These are phyloP conservation scores for Chrysosporium keratinophilum DNA, from an alignment of 2,329 filamentous ascomycete genomes.

Conservation along the genomic window DNA sequence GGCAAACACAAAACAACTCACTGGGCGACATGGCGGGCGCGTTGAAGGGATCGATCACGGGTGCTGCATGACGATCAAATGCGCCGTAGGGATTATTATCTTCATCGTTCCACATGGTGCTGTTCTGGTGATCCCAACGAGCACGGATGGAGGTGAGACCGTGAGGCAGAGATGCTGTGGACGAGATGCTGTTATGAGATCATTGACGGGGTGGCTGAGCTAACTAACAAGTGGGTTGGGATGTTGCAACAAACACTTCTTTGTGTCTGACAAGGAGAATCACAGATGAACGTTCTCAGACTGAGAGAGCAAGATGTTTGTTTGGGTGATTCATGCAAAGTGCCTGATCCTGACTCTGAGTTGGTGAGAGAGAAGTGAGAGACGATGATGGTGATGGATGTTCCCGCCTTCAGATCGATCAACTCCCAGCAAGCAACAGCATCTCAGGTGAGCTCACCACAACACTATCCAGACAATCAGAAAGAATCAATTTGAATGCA, in stretches of 20 bases:
- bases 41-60: slow-evolving; percentile 58
- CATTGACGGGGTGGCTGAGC: slow-evolving; percentile 1
- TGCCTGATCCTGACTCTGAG: background rate
- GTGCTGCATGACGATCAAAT: slow-evolving; percentile 77
- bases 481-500: no score
- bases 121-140: background rate
- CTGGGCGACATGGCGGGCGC: slow-evolving; percentile 40
- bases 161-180: no score
- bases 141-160: background rate
- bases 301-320: background rate
- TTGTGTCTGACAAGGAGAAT: background rate
- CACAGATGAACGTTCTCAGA: background rate
- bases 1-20: slow-evolving; percentile 25
- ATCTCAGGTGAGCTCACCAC: background rate
- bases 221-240: background rate
- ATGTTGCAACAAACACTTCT: background rate
- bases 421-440: background rate
- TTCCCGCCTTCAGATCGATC: background rate
- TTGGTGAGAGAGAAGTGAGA: background rate
- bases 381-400: background rate
- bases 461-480: background rate
- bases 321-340: background rate
- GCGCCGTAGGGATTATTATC: slow-evolving; percentile 97
- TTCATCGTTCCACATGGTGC: slow-evolving; percentile 94
- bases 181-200: slow-evolving; percentile 5